Percentiles rank a stretch among this genome's conserved stretches.
Conservation (phyloP, 2,329 filamentous ascomycete genomes). For the Neonectria ditissima region DNA sequence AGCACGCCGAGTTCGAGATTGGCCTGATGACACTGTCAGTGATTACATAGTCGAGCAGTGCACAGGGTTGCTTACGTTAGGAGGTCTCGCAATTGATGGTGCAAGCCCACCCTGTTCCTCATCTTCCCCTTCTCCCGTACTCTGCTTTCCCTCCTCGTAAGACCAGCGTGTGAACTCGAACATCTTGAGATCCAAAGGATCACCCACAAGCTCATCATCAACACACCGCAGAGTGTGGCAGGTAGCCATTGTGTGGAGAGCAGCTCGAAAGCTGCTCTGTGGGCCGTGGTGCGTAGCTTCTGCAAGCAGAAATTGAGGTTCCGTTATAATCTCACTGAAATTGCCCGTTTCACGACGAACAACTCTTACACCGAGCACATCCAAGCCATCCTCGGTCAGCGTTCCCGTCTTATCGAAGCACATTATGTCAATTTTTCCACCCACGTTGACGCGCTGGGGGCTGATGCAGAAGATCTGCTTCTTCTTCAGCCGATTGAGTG, state of each 20-base stretch:
- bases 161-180: slow-evolving; percentile 96
- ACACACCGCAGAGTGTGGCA: slow-evolving; percentile 92
- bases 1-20: slow-evolving; percentile 89
- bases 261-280: slow-evolving; percentile 63
- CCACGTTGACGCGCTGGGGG: slow-evolving; percentile 95
- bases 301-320: slow-evolving; percentile 70
- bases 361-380: slow-evolving; percentile 89
- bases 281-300: slow-evolving; percentile 44
- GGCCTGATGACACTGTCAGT: slow-evolving; percentile 47
- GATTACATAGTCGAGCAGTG: neutral
- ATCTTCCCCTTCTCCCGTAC: slow-evolving; percentile 71
- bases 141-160: slow-evolving; percentile 87
- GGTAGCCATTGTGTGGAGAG: slow-evolving; percentile 95
- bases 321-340: slow-evolving; percentile 82
- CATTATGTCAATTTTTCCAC: slow-evolving; percentile 93
- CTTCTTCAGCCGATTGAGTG: slow-evolving; percentile 83
- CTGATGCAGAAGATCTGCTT: slow-evolving; percentile 98
- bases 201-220: slow-evolving; percentile 89
- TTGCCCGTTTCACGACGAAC: slow-evolving; percentile 71
- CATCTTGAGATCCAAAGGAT: slow-evolving; percentile 97
- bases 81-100: slow-evolving; percentile 90
- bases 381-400: slow-evolving; percentile 93
- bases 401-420: slow-evolving; percentile 99
- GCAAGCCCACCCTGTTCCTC: slow-evolving; percentile 81
- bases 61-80: slow-evolving; percentile 67